Conservation (phyloP, 2,329 filamentous ascomycete species). For the Aschersonia sp. region DNA sequence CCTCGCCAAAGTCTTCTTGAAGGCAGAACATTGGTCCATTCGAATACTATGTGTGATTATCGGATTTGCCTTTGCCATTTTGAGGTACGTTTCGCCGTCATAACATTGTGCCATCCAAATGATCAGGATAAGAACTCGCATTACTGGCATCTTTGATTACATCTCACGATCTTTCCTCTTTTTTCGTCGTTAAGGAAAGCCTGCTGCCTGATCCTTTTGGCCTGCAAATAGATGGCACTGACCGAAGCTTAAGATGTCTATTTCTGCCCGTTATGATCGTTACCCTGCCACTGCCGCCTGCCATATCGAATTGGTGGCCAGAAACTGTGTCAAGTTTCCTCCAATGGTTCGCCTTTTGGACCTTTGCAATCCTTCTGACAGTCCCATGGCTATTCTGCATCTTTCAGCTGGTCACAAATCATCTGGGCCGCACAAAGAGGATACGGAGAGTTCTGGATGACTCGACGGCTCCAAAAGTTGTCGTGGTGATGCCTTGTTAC, state of each 20-base stretch:
- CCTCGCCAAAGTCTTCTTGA: constrained; percentile 71
- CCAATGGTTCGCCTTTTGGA: constrained; percentile 94
- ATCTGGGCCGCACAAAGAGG: constrained; percentile 64
- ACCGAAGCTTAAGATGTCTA: constrained; percentile 41
- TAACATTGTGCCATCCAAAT: neutral
- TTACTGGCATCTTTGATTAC: too few species aligned
- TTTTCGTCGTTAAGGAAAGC: too few species aligned
- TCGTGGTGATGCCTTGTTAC: constrained; percentile 95
- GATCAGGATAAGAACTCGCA: too few species aligned
- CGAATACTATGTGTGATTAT: constrained; percentile 63
- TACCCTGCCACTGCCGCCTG: constrained; percentile 66
- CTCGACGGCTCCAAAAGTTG: constrained; percentile 76
- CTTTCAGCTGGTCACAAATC: constrained; percentile 78
- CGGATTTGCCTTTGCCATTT: constrained; percentile 53
- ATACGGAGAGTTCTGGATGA: constrained; percentile 80
- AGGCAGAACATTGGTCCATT: constrained; percentile 80
- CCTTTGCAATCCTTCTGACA: constrained; percentile 71
- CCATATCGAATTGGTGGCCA: constrained; percentile 62
- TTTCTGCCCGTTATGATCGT: constrained; percentile 93
- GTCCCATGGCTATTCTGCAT: constrained; percentile 89
- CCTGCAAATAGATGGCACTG: neutral
- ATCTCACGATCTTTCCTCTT: too few species aligned
- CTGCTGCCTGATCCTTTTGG: too few species aligned
- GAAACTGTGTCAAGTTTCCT: constrained; percentile 50
- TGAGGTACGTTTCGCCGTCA: constrained; percentile 43